phyloP scores from a whole-genome alignment of 2,329 filamentous ascomycete species.

The Dactylellina parvicollis region DNA sequence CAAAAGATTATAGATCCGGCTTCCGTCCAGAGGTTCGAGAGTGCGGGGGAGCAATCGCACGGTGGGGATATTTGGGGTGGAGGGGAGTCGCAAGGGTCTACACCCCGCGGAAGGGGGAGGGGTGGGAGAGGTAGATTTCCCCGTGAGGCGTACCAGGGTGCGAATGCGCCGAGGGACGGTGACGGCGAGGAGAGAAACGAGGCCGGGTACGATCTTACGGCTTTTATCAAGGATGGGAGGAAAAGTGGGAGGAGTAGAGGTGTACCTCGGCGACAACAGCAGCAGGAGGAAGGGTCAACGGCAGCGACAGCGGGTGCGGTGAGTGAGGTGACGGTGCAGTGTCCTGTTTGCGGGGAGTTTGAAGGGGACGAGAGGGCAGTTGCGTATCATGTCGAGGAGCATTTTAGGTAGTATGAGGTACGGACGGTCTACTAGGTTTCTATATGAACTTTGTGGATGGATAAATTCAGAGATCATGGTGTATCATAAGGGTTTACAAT shows the following conservation, averaged over 20 bases:
- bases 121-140: conserved; percentile 40
- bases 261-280: background rate
- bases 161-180: conserved; percentile 57
- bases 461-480: conserved; percentile 7
- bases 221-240: conserved; percentile 63
- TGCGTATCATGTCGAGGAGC: conserved; percentile 72
- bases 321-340: conserved; percentile 62
- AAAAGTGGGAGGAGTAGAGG: conserved; percentile 56
- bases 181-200: conserved; percentile 59
- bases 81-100: conserved; percentile 16
- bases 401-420: conserved; percentile 63
- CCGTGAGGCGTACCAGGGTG: conserved; percentile 43
- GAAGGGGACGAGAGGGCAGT: conserved; percentile 76
- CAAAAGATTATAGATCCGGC: conserved; percentile 67
- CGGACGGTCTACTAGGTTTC: too few species aligned
- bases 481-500: conserved; percentile 39
- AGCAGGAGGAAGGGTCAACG: conserved; percentile 10
- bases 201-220: conserved; percentile 65
- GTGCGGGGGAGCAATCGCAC: too few species aligned
- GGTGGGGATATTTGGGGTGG: conserved; percentile 9
- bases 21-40: background rate
- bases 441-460: too few species aligned
- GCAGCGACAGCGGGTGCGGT: conserved; percentile 44
- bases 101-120: background rate
- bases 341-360: conserved; percentile 74